Evolutionary conservation across 495 filamentous ascomycete genomes (phyloP), one percentile per base, ranked within the genome.

Genomic region (Tuber microsphaerosporum): DNA sequence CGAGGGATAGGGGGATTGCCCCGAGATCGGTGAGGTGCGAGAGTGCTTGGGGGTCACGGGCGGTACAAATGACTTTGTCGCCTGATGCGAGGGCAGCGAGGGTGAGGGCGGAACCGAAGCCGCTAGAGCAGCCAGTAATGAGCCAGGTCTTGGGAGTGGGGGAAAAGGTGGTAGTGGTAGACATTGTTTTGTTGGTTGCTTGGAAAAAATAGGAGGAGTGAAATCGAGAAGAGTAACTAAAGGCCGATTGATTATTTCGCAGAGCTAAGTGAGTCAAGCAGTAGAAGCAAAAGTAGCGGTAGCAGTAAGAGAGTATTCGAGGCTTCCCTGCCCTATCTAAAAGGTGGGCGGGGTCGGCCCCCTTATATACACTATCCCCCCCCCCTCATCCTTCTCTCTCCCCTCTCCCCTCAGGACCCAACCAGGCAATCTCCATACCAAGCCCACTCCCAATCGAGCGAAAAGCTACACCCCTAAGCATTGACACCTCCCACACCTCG

Each of bases 11-110:
- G 16, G 80, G 81, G 7, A 82, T 77, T 5, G 85, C 86, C 1
- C 88, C 88, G 6, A 84, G 79, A 0, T 83, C 81, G 73, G 84
- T 81, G 37, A 89, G 83, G 70, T 84, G 77, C 34, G 83, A 71
- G n/a, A 89, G 83, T 46, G 81, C 84, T 0, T 84, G 77, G 39
- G 82, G 78, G 72, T 82, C 83, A 26, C 89, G 88, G 31, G 86
- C 87, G 0, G 87, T 87, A 8, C 88, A 88, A 73, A 91, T 88
- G 37, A 89, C 87, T 39, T 84, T 83, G 81, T 90, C 88, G 1
- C 88, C 89, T 37, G 85, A 84, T 9, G 84, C 79, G 19, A 86
- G 83, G 45, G 86, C 83, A 16, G 84, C 82, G 17, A 81, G 80
- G 34, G 84, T 84, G 22, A 87, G 82, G 45, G 83, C 75, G 51